Conservation (phyloP, 1,139 yeast genomes). For the Geotrichum siamense region DNA sequence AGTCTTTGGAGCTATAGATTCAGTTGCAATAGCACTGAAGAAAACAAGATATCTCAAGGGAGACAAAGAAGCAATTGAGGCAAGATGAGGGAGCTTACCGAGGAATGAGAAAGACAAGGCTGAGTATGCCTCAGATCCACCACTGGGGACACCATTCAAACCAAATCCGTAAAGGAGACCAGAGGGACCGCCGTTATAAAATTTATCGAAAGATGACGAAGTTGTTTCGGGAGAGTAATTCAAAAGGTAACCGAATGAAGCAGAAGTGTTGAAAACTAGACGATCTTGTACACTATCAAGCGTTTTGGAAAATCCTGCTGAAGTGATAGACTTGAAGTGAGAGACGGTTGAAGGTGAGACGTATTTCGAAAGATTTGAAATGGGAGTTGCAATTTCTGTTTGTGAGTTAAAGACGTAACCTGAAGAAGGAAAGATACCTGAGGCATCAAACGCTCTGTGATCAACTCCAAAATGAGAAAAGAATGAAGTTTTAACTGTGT, state of each 20-base stretch:
- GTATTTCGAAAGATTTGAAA: slow-evolving; percentile 20
- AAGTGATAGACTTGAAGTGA: slow-evolving; percentile 11
- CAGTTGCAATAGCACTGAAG: slow-evolving; percentile 18
- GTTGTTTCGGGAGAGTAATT: slow-evolving; percentile 15
- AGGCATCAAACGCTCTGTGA: slow-evolving; percentile 41
- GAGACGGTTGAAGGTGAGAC: slow-evolving; percentile 12
- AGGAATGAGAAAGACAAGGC: slow-evolving; percentile 17
- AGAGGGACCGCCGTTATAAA: slow-evolving; percentile 47
- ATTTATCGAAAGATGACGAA: slow-evolving; percentile 34
- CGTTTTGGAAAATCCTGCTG: slow-evolving; percentile 18
- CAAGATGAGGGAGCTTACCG: slow-evolving; percentile 18
- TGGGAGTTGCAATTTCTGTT: slow-evolving; percentile 48
- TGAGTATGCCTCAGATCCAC: slow-evolving; percentile 53
- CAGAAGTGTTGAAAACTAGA: slow-evolving; percentile 20
- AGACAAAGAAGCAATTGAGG: slow-evolving; percentile 10
- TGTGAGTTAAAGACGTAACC: slow-evolving; percentile 47
- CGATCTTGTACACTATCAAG: slow-evolving; percentile 21
- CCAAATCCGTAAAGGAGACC: slow-evolving; percentile 49
- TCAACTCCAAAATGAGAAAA: slow-evolving; percentile 49
- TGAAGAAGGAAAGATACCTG: slow-evolving; percentile 45
- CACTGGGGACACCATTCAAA: slow-evolving; percentile 71
- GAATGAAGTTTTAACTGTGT: slow-evolving; percentile 47
- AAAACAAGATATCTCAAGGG: slow-evolving; percentile 19
- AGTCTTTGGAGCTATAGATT: not conserved
- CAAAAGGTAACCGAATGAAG: slow-evolving; percentile 21